Conservation (phyloP, 768 basidiomycete genomes). For the Russula brevipes region DNA sequence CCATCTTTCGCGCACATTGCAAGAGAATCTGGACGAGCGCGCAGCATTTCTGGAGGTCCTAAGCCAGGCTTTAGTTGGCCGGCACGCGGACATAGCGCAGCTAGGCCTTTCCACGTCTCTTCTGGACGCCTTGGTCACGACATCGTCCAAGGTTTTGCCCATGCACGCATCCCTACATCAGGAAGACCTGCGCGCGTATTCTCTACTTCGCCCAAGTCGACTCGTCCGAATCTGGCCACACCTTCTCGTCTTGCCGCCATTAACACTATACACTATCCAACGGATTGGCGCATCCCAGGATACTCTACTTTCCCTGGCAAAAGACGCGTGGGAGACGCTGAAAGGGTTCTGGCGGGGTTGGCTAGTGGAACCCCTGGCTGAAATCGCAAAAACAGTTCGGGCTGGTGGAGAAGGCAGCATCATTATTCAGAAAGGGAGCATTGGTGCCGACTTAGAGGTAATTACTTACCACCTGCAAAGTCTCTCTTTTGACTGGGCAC, state of each 20-base stretch:
- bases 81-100: slow-evolving; percentile 12
- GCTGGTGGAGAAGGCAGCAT: slow-evolving; percentile 70
- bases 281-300: slow-evolving; percentile 54
- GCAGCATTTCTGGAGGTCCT: slow-evolving; percentile 13
- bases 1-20: slow-evolving; percentile 36
- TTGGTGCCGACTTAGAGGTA: slow-evolving; percentile 81
- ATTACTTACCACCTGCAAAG: slow-evolving; percentile 22
- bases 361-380: slow-evolving; percentile 81
- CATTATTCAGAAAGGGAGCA: slow-evolving; percentile 74
- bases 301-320: slow-evolving; percentile 49
- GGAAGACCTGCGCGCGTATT: slow-evolving; percentile 29
- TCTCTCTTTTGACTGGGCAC: not conserved
- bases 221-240: slow-evolving; percentile 77
- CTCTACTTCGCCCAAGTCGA: slow-evolving; percentile 61
- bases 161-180: slow-evolving; percentile 21
- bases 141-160: slow-evolving; percentile 21
- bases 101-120: slow-evolving; percentile 1
- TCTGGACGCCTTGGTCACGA: slow-evolving; percentile 3
- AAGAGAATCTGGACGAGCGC: slow-evolving; percentile 20
- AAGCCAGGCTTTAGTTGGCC: slow-evolving; percentile 12
- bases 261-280: slow-evolving; percentile 48
- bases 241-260: slow-evolving; percentile 68
- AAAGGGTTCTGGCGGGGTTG: slow-evolving; percentile 74
- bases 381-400: slow-evolving; percentile 76
- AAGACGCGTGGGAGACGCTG: slow-evolving; percentile 61